Conservation (phyloP, 306 rosid species). For the Ormosia emarginata region DNA sequence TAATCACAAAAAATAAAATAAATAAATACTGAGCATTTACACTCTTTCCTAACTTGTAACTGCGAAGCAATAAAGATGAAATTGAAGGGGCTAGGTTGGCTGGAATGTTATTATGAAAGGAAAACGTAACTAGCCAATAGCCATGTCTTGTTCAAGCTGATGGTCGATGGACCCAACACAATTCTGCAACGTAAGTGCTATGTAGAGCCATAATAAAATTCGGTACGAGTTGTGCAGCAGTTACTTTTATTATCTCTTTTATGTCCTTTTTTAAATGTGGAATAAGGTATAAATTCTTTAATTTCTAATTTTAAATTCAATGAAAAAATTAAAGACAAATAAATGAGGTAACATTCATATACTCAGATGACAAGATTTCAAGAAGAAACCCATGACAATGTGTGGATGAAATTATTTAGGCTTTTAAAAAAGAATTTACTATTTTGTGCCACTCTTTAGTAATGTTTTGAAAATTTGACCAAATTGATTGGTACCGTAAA, state of each 20-base stretch:
- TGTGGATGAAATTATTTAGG: too few relatives aligned
- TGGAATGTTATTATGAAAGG: not conserved
- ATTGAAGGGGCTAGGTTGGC: not conserved
- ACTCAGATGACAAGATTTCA: too few relatives aligned
- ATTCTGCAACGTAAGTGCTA: not conserved
- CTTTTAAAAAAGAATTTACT: too few relatives aligned
- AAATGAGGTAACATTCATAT: too few relatives aligned
- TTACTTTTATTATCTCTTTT: not conserved
- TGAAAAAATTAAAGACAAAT: too few relatives aligned
- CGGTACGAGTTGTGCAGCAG: not conserved
- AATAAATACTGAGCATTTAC: slow-evolving; percentile 9
- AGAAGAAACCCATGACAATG: too few relatives aligned
- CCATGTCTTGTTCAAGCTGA: not conserved
- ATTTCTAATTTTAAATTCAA: too few relatives aligned
- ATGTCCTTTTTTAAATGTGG: not conserved
- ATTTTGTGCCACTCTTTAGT: too few relatives aligned
- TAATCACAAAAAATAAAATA: not conserved
- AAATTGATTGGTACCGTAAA: too few relatives aligned
- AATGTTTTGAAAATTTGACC: too few relatives aligned
- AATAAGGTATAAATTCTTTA: not conserved
- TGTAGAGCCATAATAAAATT: not conserved
- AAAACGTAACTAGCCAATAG: not conserved
- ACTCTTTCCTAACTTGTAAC: not conserved
- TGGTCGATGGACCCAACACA: not conserved
- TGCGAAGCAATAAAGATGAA: slow-evolving; percentile 16